Evolutionary conservation across 768 basidiomycete genomes (phyloP), one percentile per base, ranked within the genome.

Genomic region (Pulveroboletus sp.): DNA sequence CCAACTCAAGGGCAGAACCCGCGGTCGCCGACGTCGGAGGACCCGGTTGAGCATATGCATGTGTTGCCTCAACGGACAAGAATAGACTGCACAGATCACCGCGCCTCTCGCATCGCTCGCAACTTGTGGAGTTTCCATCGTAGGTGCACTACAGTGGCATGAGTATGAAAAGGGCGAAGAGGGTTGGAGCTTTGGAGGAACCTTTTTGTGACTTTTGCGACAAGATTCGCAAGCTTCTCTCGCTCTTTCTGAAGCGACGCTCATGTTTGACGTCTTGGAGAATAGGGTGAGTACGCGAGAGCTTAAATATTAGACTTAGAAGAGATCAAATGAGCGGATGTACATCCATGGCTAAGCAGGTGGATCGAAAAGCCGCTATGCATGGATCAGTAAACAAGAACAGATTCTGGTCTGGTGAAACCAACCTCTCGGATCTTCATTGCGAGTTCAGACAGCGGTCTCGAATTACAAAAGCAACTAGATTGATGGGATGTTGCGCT

Each of bases 121-220:
- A 64, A 0, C 45, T 34, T 5, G 34, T 38, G 7, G 59, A 53
- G 14, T 43, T 26, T 24, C 32, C 53, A 22, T 56, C 47, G 53
- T 61, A 63, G 1, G 27, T 22, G 44, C 63, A 64, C 63, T 64
- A 29, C 5, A 22, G 14, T 5, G 14, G 27, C 8, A 16, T 59
- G 40, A 58, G 50, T 16, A 36, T 9, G 31, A 29, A 37, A 14
- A 39, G 8, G 10, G 5, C 10, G 4, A 29, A 40, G 24, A 23
- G 30, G 6, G 12, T n/a, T n/a, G 40, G 9, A n/a, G n/a, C n/a
- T n/a, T n/a, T 30, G 9, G n/a, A 23, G 8, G 4, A 43, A 65
- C 63, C 56, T 41, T 63, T 42, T 64, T 64, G 45, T 63, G 63
- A 13, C 59, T 63, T 34, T 17, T 53, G 24, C 62, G 63, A 36